Percentiles rank a stretch among this genome's conserved stretches.
Conservation (phyloP, 2,329 filamentous ascomycete species). For the Fusarium anthophilum region DNA sequence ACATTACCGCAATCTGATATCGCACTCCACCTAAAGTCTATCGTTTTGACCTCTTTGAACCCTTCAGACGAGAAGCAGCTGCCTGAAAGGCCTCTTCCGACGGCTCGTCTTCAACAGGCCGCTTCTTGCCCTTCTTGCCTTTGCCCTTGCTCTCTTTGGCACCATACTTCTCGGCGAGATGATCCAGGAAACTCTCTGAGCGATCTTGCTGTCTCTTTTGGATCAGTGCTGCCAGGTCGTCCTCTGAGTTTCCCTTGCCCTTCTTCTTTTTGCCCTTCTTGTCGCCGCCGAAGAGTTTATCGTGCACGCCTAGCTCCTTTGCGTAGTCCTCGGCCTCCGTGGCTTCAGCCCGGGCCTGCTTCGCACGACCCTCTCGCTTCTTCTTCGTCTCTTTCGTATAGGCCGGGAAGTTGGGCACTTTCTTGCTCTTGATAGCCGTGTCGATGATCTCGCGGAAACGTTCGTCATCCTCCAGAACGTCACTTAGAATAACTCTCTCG, state of each 20-base stretch:
- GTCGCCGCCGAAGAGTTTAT: slow-evolving; percentile 69
- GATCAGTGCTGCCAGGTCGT: slow-evolving; percentile 77
- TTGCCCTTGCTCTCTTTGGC: slow-evolving; percentile 53
- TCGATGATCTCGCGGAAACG: slow-evolving; percentile 85
- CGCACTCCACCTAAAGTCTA: background rate
- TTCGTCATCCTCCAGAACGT: slow-evolving; percentile 84
- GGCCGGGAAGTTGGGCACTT: slow-evolving; percentile 71
- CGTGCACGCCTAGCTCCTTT: slow-evolving; percentile 77
- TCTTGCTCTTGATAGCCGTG: slow-evolving; percentile 75
- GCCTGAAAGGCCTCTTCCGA: slow-evolving; percentile 70
- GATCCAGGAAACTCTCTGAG: slow-evolving; percentile 71
- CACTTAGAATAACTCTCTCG: slow-evolving; percentile 85
- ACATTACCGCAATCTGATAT: background rate
- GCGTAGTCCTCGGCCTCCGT: slow-evolving; percentile 79
- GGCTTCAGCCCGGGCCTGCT: slow-evolving; percentile 72
- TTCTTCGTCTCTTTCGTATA: slow-evolving; percentile 80
- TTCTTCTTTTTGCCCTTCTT: slow-evolving; percentile 58
- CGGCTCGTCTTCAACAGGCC: slow-evolving; percentile 68
- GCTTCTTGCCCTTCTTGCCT: slow-evolving; percentile 63
- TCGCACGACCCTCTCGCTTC: slow-evolving; percentile 66
- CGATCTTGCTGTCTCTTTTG: slow-evolving; percentile 73
- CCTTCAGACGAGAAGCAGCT: slow-evolving; percentile 59
- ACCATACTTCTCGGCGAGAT: slow-evolving; percentile 80
- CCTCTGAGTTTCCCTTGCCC: slow-evolving; percentile 57
- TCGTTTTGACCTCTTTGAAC: slow-evolving; percentile 40